A percentile compares a stretch with the other conserved stretches of the same genome.
Conservation (phyloP, 2,329 filamentous ascomycete species). For the Alternaria infectoria region DNA sequence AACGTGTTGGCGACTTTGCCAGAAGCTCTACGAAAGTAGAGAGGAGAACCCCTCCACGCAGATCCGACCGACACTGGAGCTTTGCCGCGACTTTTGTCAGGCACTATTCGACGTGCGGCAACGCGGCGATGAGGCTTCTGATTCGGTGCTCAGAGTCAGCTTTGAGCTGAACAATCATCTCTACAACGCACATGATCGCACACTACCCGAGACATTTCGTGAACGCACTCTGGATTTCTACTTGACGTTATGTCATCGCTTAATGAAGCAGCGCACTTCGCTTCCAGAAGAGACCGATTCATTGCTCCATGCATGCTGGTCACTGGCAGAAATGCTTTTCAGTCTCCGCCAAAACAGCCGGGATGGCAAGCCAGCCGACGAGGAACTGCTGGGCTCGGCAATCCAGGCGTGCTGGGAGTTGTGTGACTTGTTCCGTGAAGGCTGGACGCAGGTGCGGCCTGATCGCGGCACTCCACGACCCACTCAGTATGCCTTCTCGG, state of each 20-base stretch:
- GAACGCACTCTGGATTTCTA: constrained; percentile 94
- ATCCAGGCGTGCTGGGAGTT: constrained; percentile 95
- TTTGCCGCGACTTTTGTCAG: constrained; percentile 92
- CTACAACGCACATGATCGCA: constrained; percentile 88
- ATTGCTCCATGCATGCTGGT: constrained; percentile 85
- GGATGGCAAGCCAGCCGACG: constrained; percentile 75
- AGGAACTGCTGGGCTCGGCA: constrained; percentile 84
- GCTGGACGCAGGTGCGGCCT: constrained; percentile 87
- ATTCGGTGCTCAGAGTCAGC: constrained; percentile 88
- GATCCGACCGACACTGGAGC: constrained; percentile 77
- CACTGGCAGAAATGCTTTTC: constrained; percentile 90
- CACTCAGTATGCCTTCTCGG: constrained; percentile 72
- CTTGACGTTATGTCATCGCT: constrained; percentile 86
- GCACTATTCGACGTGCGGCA: constrained; percentile 85
- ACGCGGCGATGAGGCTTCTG: constrained; percentile 76
- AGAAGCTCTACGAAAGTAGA: constrained; percentile 82
- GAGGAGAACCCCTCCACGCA: constrained; percentile 73
- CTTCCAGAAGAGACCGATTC: constrained; percentile 82
- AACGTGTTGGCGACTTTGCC: constrained; percentile 91
- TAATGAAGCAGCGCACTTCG: constrained; percentile 92
- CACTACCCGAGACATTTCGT: constrained; percentile 82
- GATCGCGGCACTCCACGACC: constrained; percentile 86
- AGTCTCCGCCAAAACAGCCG: constrained; percentile 82
- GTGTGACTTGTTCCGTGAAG: constrained; percentile 89
- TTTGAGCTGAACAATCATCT: constrained; percentile 96